phyloP scores from a whole-genome alignment of 768 basidiomycete genomes.

The Candolleomyces eurysporus region DNA sequence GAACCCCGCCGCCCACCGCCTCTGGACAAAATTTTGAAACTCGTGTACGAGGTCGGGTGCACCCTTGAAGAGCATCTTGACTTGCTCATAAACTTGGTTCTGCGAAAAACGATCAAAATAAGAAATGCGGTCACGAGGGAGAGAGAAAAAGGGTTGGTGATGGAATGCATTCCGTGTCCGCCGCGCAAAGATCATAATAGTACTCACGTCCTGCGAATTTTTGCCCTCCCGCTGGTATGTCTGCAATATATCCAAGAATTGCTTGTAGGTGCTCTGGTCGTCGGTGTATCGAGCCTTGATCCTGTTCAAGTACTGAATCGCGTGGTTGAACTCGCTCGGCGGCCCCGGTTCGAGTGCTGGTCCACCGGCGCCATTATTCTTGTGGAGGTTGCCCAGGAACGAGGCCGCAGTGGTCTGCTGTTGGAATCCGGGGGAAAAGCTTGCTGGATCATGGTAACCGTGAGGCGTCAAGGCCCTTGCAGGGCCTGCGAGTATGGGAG shows the following conservation, averaged over 20 bases:
- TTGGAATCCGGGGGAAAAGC: conserved; percentile 46
- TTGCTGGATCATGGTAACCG: conserved; percentile 39
- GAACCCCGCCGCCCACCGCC: conserved; percentile 25
- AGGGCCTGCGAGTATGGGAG: conserved; percentile 28
- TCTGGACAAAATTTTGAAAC: conserved; percentile 84
- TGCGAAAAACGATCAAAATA: conserved; percentile 22
- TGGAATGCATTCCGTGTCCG: not conserved
- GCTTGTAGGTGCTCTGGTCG: conserved; percentile 91
- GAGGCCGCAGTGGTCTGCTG: conserved; percentile 59
- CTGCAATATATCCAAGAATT: conserved; percentile 86
- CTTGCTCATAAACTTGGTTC: conserved; percentile 79
- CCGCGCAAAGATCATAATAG: conserved; percentile 5
- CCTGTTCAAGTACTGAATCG: conserved; percentile 97
- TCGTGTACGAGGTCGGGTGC: conserved; percentile 76
- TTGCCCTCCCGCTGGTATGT: conserved; percentile 84
- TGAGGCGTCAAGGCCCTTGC: conserved; percentile 53
- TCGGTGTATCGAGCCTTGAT: conserved; percentile 90
- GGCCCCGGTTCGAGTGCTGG: conserved; percentile 33
- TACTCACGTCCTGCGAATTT: conserved; percentile 65
- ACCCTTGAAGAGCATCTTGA: conserved; percentile 77
- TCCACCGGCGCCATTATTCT: conserved; percentile 30
- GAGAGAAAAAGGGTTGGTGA: not conserved
- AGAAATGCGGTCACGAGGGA: conserved; percentile 2
- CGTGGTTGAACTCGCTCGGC: conserved; percentile 81
- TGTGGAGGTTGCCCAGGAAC: conserved; percentile 59